These are phyloP conservation scores for Exidia glandulosa DNA, from an alignment of 768 basidiomycete genomes.

Conservation along the genomic window DNA sequence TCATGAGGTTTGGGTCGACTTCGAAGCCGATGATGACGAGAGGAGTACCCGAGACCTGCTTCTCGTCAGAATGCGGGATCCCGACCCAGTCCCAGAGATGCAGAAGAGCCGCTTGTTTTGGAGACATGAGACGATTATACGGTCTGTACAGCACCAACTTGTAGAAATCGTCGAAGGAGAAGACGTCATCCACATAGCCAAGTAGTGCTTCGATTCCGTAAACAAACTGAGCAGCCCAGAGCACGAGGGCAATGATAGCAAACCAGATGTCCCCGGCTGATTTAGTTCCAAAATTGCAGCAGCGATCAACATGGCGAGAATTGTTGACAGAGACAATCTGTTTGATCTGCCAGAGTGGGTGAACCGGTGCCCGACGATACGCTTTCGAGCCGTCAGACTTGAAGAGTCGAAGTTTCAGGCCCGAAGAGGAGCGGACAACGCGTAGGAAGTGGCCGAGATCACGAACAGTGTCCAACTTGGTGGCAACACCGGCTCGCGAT, in stretches of 20 bases:
- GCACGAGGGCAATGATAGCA: slow-evolving; percentile 21
- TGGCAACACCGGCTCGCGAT: slow-evolving; percentile 12
- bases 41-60: slow-evolving; percentile 24
- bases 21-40: slow-evolving; percentile 31
- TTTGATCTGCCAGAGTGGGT: slow-evolving; percentile 30
- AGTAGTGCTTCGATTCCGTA: slow-evolving; percentile 10
- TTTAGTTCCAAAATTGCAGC: slow-evolving; percentile 23
- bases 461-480: slow-evolving; percentile 25
- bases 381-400: slow-evolving; percentile 30
- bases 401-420: slow-evolving; percentile 11
- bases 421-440: slow-evolving; percentile 1
- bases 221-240: slow-evolving; percentile 24
- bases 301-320: slow-evolving; percentile 19
- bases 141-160: slow-evolving; percentile 18
- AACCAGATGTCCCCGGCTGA: slow-evolving; percentile 18
- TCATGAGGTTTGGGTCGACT: slow-evolving; percentile 24
- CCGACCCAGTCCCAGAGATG: slow-evolving; percentile 29
- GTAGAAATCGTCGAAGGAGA: slow-evolving; percentile 8
- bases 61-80: slow-evolving; percentile 26
- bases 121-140: slow-evolving; percentile 18
- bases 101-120: slow-evolving; percentile 24
- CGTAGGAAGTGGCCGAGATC: slow-evolving; percentile 16
- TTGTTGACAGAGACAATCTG: slow-evolving; percentile 24
- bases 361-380: slow-evolving; percentile 25
- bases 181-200: slow-evolving; percentile 27